phyloP scores from a whole-genome alignment of 305 asterid species.

The Fraxinus greggii region DNA sequence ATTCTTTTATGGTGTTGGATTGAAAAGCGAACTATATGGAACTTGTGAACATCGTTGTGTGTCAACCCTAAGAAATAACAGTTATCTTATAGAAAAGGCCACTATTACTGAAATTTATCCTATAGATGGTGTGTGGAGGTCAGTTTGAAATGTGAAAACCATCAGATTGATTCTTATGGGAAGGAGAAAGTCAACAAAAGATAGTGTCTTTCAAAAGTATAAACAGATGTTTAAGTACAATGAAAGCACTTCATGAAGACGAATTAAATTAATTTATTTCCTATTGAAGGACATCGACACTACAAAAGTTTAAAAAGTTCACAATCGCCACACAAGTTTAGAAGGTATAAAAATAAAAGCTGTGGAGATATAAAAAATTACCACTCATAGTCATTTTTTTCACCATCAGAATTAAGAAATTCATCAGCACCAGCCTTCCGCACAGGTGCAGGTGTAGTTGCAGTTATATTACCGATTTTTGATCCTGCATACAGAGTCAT shows the following conservation, averaged over 20 bases:
- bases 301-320: neutral
- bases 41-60: neutral
- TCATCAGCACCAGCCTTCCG: constrained; percentile 83
- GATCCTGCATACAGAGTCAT: constrained; percentile 52
- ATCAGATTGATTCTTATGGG: neutral
- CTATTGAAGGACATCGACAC: neutral
- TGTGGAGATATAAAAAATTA: constrained; percentile 31
- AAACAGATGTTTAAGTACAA: neutral
- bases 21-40: neutral
- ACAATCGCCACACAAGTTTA: neutral
- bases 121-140: neutral
- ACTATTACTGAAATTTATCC: neutral
- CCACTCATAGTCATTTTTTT: constrained; percentile 98
- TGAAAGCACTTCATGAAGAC: neutral
- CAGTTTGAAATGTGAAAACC: neutral
- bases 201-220: neutral
- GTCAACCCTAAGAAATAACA: neutral
- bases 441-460: constrained; percentile 48
- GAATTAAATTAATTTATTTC: neutral
- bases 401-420: constrained; percentile 87
- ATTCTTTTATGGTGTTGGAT: neutral
- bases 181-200: neutral
- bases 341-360: neutral
- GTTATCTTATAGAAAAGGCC: neutral
- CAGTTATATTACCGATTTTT: constrained; percentile 49